phyloP scores from a whole-genome alignment of 2,329 filamentous ascomycete species.

The Cladosporium austrohemisphaericum region DNA sequence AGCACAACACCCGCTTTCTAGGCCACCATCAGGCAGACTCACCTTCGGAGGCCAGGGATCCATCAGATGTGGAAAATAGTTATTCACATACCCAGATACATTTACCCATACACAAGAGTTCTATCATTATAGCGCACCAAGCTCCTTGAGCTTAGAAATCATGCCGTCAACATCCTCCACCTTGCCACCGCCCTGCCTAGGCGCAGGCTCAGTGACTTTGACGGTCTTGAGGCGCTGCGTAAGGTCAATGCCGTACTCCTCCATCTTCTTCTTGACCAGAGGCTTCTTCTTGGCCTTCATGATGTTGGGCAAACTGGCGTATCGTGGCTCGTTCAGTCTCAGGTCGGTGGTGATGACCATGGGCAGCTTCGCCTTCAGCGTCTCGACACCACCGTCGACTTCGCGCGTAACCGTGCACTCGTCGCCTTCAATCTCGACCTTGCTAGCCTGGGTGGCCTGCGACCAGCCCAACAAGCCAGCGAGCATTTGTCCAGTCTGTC shows the following conservation, averaged over 20 bases:
- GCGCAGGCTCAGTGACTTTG: conserved; percentile 83
- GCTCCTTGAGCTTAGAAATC: conserved; percentile 88
- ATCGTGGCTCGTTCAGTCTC: conserved; percentile 89
- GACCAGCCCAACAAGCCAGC: conserved; percentile 87
- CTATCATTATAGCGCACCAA: conserved; percentile 69
- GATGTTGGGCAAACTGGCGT: conserved; percentile 93
- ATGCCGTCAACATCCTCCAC: conserved; percentile 97
- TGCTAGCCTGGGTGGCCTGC: conserved; percentile 89
- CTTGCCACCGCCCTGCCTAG: conserved; percentile 90
- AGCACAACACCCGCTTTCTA: not conserved
- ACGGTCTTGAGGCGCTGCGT: conserved; percentile 78
- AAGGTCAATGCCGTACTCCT: conserved; percentile 74
- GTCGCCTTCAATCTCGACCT: conserved; percentile 72
- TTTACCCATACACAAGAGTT: conserved; percentile 6
- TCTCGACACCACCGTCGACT: conserved; percentile 94
- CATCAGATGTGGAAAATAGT: not conserved
- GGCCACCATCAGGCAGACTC: not conserved
- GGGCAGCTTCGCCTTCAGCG: conserved; percentile 76
- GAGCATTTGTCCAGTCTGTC: conserved; percentile 97
- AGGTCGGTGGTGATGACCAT: conserved; percentile 95
- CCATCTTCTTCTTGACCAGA: conserved; percentile 83
- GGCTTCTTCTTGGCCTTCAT: conserved; percentile 99
- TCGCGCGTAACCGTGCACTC: conserved; percentile 77
- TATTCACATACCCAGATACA: conserved; percentile 11
- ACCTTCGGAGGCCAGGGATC: not conserved